Conservation (phyloP, 1,284 basidiomycete genomes). For the Coniophora puteana region DNA sequence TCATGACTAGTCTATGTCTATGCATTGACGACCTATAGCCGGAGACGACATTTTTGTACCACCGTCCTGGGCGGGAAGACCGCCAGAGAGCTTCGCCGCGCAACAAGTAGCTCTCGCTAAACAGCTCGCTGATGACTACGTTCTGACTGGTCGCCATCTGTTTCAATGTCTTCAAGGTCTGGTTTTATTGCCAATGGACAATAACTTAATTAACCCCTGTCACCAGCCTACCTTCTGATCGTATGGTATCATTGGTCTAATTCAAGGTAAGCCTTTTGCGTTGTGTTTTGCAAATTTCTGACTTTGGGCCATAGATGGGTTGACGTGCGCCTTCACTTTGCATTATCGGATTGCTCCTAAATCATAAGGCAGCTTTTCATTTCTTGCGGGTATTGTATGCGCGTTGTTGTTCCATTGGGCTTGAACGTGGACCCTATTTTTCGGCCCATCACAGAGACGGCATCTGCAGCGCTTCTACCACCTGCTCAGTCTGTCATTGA, state of each 20-base stretch:
- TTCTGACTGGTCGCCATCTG: slow-evolving; percentile 49
- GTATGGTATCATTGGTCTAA: not conserved
- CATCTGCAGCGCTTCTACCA: slow-evolving; percentile 51
- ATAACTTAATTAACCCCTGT: slow-evolving; percentile 26
- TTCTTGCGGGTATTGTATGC: slow-evolving; percentile 51
- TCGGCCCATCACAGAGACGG: slow-evolving; percentile 52
- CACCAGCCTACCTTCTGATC: slow-evolving; percentile 10
- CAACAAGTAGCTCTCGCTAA: slow-evolving; percentile 58
- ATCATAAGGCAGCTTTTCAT: slow-evolving; percentile 49
- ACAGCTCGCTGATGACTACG: slow-evolving; percentile 44
- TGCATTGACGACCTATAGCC: not conserved
- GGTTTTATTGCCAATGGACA: not conserved
- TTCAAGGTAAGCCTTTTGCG: too few relatives aligned
- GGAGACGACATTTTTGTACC: slow-evolving; percentile 54
- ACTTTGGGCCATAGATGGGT: slow-evolving; percentile 49
- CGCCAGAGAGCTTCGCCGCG: slow-evolving; percentile 58
- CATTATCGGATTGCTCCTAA: slow-evolving; percentile 8
- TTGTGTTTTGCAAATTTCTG: slow-evolving; percentile 1
- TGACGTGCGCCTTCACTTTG: slow-evolving; percentile 40
- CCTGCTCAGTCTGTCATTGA: slow-evolving; percentile 58
- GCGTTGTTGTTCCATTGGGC: slow-evolving; percentile 60
- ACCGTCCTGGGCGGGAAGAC: slow-evolving; percentile 41
- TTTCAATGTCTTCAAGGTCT: slow-evolving; percentile 64
- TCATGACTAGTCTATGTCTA: slow-evolving; percentile 3
- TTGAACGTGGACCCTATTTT: slow-evolving; percentile 69